Evolutionary conservation across 257 asterid genomes (phyloP).

Genomic region (Buddleja alternifolia): DNA sequence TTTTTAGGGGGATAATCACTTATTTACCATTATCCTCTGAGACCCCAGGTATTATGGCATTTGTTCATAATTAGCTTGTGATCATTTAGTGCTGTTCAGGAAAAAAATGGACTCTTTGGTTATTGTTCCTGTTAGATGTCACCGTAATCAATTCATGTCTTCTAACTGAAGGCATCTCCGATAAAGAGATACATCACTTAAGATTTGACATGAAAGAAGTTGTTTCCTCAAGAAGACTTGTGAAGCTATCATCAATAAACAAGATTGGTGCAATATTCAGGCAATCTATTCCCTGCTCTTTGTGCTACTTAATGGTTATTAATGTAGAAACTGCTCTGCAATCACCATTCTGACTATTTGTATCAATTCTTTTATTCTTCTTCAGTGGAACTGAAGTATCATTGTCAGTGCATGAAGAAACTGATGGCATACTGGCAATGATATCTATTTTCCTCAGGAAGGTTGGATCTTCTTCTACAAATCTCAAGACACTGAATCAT

Average conservation of each 20-base stretch:
- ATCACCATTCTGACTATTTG: slow-evolving; percentile 17
- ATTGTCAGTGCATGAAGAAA: slow-evolving; percentile 46
- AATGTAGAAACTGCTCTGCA: slow-evolving; percentile 20
- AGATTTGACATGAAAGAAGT: slow-evolving; percentile 56
- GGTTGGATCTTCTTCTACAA: slow-evolving; percentile 51
- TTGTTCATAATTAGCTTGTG: too few species aligned
- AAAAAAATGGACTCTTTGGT: slow-evolving; percentile 13
- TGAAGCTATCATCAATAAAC: slow-evolving; percentile 54
- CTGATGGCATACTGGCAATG: slow-evolving; percentile 46
- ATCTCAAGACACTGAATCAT: slow-evolving; percentile 12
- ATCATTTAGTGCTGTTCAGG: background rate
- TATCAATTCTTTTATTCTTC: slow-evolving; percentile 23
- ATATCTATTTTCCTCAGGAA: slow-evolving; percentile 54
- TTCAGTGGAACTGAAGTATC: slow-evolving; percentile 86
- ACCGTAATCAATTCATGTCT: slow-evolving; percentile 24
- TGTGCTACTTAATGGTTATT: too few species aligned
- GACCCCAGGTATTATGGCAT: too few species aligned
- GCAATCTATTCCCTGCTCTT: slow-evolving; percentile 41
- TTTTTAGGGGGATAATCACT: too few species aligned
- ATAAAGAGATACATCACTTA: slow-evolving; percentile 57
- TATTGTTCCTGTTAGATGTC: slow-evolving; percentile 4
- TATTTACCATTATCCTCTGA: too few species aligned
- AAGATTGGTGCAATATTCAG: slow-evolving; percentile 80
- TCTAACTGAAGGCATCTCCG: slow-evolving; percentile 62
- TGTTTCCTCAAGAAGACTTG: slow-evolving; percentile 53